Evolutionary conservation across 331 rosid genomes (phyloP).

Genomic region (Cydonia oblonga): DNA sequence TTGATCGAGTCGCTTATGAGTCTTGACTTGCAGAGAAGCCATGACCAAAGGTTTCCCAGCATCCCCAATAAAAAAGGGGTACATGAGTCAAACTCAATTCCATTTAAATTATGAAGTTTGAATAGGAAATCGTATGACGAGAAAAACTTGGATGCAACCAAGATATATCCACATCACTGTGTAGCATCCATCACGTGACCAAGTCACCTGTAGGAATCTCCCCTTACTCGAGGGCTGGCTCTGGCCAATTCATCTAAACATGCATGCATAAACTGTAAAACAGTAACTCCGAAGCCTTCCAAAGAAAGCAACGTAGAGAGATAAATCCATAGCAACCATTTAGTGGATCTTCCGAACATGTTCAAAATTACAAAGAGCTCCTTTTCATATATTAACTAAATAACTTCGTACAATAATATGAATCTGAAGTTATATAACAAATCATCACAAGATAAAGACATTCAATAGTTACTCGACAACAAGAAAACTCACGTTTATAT

Average conservation of each 20-base stretch:
- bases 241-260: background rate
- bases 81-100: background rate
- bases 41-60: background rate
- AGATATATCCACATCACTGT: background rate
- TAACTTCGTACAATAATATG: background rate
- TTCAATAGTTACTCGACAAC: too few relatives aligned
- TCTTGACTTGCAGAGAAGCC: background rate
- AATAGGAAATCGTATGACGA: background rate
- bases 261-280: background rate
- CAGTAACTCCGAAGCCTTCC: background rate
- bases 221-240: background rate
- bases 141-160: background rate
- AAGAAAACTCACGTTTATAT: conserved; percentile 4
- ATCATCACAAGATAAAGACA: too few relatives aligned
- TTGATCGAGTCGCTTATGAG: background rate
- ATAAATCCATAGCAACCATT: background rate
- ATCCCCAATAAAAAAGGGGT: background rate
- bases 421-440: background rate
- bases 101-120: background rate
- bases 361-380: background rate
- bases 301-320: background rate
- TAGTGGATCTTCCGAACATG: background rate
- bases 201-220: background rate
- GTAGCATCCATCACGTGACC: background rate
- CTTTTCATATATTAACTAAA: background rate